A percentile compares a stretch with the other conserved stretches of the same genome.
phyloP scores from a whole-genome alignment of 2,329 filamentous ascomycete species.

The Hypoxylon sp. region DNA sequence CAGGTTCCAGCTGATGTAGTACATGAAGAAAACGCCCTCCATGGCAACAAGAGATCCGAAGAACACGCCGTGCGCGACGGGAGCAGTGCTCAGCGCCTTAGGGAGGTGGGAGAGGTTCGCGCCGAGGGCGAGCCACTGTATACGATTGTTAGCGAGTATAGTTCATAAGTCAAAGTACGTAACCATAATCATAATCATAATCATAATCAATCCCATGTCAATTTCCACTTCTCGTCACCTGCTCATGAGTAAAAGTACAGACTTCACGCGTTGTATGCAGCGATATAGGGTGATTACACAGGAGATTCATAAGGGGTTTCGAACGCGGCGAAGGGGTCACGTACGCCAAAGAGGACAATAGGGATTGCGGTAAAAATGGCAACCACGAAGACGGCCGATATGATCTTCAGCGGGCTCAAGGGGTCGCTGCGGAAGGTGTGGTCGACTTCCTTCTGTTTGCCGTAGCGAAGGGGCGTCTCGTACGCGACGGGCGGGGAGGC shows the following conservation, averaged over 20 bases:
- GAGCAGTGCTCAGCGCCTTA: slow-evolving; percentile 81
- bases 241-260: not conserved
- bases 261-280: not conserved
- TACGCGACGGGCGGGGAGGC: slow-evolving; percentile 71
- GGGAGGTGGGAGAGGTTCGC: slow-evolving; percentile 85
- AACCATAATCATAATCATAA: no score
- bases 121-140: slow-evolving; percentile 83
- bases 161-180: not conserved
- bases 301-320: not conserved
- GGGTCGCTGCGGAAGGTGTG: slow-evolving; percentile 90
- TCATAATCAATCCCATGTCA: no score
- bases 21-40: slow-evolving; percentile 93
- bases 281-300: not conserved
- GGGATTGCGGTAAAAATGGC: slow-evolving; percentile 82
- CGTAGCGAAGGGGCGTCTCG: slow-evolving; percentile 83
- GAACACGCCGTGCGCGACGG: slow-evolving; percentile 86
- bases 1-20: slow-evolving; percentile 92
- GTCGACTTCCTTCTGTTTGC: slow-evolving; percentile 85
- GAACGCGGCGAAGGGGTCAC: slow-evolving; percentile 51
- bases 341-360: slow-evolving; percentile 77
- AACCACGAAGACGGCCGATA: slow-evolving; percentile 83
- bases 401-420: slow-evolving; percentile 82
- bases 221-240: no score
- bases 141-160: slow-evolving; percentile 4
- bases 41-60: slow-evolving; percentile 88